Evolutionary conservation across 768 basidiomycete genomes (phyloP).

Genomic region (Xerocomus brunneocitrinus): DNA sequence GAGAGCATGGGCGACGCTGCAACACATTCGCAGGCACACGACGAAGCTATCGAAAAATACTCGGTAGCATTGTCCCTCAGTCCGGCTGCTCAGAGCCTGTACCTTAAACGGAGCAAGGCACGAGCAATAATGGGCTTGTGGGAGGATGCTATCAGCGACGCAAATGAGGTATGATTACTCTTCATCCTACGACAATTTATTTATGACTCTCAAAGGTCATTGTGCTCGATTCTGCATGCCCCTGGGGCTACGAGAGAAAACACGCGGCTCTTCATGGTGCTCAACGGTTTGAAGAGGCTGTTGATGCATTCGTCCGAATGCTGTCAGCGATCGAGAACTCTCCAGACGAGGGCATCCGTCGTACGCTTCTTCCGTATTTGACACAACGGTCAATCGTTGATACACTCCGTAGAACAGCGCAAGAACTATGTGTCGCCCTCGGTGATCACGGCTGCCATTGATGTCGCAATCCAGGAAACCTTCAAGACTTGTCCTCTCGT

Average conservation of each 20-base stretch:
- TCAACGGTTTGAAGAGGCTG: slow-evolving; percentile 5
- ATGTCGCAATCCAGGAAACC: background rate
- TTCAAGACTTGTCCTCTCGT: slow-evolving; percentile 7
- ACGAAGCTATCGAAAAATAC: slow-evolving; percentile 14
- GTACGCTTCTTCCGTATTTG: background rate
- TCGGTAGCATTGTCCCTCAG: slow-evolving; percentile 11
- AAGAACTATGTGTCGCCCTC: background rate
- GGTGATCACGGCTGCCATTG: background rate
- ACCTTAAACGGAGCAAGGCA: slow-evolving; percentile 14
- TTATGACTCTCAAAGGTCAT: slow-evolving; percentile 1
- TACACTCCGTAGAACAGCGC: background rate
- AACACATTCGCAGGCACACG: background rate
- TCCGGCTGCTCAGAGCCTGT: background rate
- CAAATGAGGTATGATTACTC: slow-evolving; percentile 6
- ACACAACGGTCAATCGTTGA: background rate
- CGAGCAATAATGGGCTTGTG: slow-evolving; percentile 6
- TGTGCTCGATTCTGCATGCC: slow-evolving; percentile 2
- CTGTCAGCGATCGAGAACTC: slow-evolving; percentile 6
- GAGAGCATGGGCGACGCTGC: slow-evolving; percentile 13
- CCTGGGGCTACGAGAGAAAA: slow-evolving; percentile 5
- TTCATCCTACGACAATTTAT: background rate
- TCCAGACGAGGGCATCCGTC: background rate
- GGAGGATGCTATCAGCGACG: slow-evolving; percentile 15
- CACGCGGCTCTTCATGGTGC: slow-evolving; percentile 8
- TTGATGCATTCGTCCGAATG: slow-evolving; percentile 1